Evolutionary conservation across 805 yeast species (phyloP), one percentile per base, ranked within the genome.

Genomic region (Lachancea lanzarotensis): DNA sequence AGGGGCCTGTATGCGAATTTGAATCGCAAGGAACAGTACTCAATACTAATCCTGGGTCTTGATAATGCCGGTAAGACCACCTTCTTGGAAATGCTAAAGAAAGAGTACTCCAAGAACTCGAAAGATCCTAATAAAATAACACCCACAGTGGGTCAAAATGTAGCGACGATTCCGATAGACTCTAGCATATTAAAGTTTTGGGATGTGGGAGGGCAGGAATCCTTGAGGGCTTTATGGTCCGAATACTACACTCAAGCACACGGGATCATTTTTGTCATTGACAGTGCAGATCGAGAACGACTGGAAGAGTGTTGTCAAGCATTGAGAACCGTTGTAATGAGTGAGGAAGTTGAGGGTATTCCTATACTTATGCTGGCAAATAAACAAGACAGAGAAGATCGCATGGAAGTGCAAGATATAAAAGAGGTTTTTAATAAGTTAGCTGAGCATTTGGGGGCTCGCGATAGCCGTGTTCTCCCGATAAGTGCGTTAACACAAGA

Each of bases 41-140:
- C 89, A 1, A 76, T 85, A 2, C 72, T 91, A 39, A 85, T 91
- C 31, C 70, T 91, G 18, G 98, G 98, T 16, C 74, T 91, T 25
- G 97, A 91, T 64, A 90, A 91, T 69, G 96, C 98, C 0, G 98
- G 98, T 1, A 91, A 91, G 62, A 93, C 98, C 12, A 84, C 91
- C 0, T 74, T 83, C 47, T 60, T 83, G 19, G 93, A 84, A 60
- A 75, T 80, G 51, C 65, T 82, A 31, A 84, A 84, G 57, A 70
- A 73, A 36, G 62, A 72, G 38, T 81, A 75, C 55, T 68, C 71
- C 26, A 65, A 72, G 40, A 70, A 66, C 36, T 70, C 75, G 26
- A 75, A 71, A 43, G 68, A 76, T 2, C 71, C 79, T 18, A 80
- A 78, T 43, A 70, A 87, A 47, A 88, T 89, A 15, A 71, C 84